Base-by-base conservation (phyloP, 2,329 filamentous ascomycete genomes). In the Botrytis fabae region DNA sequence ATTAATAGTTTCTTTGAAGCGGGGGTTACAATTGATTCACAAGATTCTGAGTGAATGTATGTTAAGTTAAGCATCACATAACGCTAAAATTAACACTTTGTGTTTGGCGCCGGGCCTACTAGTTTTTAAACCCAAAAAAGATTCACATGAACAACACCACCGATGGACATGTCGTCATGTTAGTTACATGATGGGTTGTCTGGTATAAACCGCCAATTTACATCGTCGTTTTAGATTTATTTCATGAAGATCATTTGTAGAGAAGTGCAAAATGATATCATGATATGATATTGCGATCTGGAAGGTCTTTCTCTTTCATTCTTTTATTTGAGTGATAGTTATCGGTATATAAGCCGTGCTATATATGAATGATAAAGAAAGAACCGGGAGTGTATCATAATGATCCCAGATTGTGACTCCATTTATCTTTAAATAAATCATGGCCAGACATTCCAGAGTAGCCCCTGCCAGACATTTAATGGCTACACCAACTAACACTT, bases 331-430 rank as follows among this genome's bases (percentile, higher is more conserved):
- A 12, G 42, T 16, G 9, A 44, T 44, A 3, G 12, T 44, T 16
- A 44, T 48, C 9, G 3, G 20, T 10, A 10, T 25, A n/a, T 16
- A n/a, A 25, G 16, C 38, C 38, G 7, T 38, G 38, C 38, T 38
- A 38, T 38, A 38, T 38, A 8, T 38, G 38, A 16, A 16, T 4
- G 7, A 54, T 16, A 1, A 14, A 18, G 25, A 16, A 28, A 54
- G n/a, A 18, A 2, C 51, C 5, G 51, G 2, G 1, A 54, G 1
- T 7, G n/a, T 54, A n/a, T 0, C 8, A 28, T 7, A 18, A n/a
- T 4, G 5, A 16, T n/a, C 6, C 12, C 6, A 16, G 6, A 7
- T 54, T 8, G 6, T 16, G 14, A 54, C 7, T 28, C 3, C 25
- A 28, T 28, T 54, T 5, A 2, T 54, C 5, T 54, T n/a, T 2